Conservation (phyloP, 1,139 yeast species). For the Geotrichum reessii region DNA sequence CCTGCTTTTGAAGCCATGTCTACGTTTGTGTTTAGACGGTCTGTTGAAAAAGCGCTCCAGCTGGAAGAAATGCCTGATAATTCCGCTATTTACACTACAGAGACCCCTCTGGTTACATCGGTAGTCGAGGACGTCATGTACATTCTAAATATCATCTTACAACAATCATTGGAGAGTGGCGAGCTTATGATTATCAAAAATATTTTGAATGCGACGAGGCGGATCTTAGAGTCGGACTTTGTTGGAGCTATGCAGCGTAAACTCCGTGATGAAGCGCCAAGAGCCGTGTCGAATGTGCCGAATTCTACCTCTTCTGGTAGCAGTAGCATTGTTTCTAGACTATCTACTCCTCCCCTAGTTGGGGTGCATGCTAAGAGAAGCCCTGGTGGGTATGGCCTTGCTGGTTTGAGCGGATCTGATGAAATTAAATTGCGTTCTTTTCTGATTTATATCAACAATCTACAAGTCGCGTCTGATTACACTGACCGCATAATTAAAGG, state of each 20-base stretch:
- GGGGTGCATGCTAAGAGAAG: conserved; percentile 5
- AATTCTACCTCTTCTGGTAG: conserved; percentile 21
- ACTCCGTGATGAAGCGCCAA: conserved; percentile 45
- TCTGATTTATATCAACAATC: conserved; percentile 55
- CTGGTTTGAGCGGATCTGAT: conserved; percentile 32
- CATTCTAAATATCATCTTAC: conserved; percentile 59
- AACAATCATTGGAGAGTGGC: conserved; percentile 58
- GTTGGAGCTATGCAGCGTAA: conserved; percentile 46
- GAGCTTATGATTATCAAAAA: conserved; percentile 50
- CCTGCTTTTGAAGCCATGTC: conserved; percentile 61
- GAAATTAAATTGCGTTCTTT: conserved; percentile 43
- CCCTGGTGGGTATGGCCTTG: conserved; percentile 16
- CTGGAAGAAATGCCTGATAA: conserved; percentile 68
- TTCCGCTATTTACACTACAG: conserved; percentile 35
- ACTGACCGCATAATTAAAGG: conserved; percentile 45
- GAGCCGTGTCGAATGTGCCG: conserved; percentile 24
- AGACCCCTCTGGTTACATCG: conserved; percentile 68
- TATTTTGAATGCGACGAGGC: conserved; percentile 43
- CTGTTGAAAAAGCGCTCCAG: conserved; percentile 74
- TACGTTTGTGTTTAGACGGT: conserved; percentile 64
- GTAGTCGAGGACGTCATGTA: conserved; percentile 80
- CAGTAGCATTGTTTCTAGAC: conserved; percentile 19
- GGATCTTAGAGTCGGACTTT: conserved; percentile 46
- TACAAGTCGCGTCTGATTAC: conserved; percentile 54
- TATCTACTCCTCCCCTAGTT: conserved; percentile 21